Percentiles rank a stretch among this genome's conserved stretches.
phyloP scores from a whole-genome alignment of 208 protist species.

The Acanthamoeba comandoni region DNA sequence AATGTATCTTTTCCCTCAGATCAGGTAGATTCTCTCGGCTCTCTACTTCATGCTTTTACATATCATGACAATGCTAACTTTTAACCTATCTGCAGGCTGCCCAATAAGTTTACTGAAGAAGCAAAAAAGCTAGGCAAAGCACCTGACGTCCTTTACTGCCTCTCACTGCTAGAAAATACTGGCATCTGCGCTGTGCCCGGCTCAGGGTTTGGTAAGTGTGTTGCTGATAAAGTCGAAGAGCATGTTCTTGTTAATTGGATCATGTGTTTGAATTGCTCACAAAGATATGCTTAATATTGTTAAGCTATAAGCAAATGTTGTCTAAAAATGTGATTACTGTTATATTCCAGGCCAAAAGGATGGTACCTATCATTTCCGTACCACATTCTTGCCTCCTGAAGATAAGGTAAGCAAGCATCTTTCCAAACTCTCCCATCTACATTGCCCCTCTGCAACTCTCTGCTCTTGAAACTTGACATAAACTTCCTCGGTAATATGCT shows the following conservation, averaged over 20 bases:
- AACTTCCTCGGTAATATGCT: neutral
- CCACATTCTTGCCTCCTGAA: slow-evolving; percentile 97
- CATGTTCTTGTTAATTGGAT: too few relatives aligned
- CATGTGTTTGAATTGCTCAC: too few relatives aligned
- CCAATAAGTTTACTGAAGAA: slow-evolving; percentile 60
- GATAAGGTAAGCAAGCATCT: slow-evolving; percentile 95
- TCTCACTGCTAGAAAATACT: slow-evolving; percentile 94
- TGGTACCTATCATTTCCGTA: slow-evolving; percentile 98
- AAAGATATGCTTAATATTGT: too few relatives aligned
- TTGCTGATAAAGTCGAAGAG: too few relatives aligned
- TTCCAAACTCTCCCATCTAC: slow-evolving; percentile 11
- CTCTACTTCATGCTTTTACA: too few relatives aligned
- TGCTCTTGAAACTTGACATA: neutral
- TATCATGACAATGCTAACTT: too few relatives aligned
- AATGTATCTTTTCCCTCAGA: slow-evolving; percentile 98
- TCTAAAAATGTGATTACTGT: too few relatives aligned
- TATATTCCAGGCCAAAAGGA: slow-evolving; percentile 88
- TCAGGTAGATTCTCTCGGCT: slow-evolving; percentile 78
- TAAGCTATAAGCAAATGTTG: too few relatives aligned
- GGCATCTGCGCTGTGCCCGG: slow-evolving; percentile 93
- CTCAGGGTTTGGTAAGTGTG: slow-evolving; percentile 91
- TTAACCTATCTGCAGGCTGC: too few relatives aligned
- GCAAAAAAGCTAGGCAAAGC: slow-evolving; percentile 87
- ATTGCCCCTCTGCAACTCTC: neutral
- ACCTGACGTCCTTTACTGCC: slow-evolving; percentile 95